Evolutionary conservation across 2,329 filamentous ascomycete species (phyloP).

Genomic region (Penicillium sp.): DNA sequence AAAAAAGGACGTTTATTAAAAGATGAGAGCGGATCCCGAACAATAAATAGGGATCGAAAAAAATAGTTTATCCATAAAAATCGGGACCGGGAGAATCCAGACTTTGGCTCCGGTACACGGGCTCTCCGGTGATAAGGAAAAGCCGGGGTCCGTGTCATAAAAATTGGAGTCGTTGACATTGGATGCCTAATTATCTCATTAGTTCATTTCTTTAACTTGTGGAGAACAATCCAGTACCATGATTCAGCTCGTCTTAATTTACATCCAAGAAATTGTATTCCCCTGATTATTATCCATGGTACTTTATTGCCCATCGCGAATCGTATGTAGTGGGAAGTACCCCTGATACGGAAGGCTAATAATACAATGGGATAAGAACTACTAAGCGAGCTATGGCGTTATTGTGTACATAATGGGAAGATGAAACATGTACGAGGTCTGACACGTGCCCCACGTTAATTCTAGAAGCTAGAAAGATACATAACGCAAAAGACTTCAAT

Average conservation of each 20-base stretch:
- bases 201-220: background rate
- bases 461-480: background rate
- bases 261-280: background rate
- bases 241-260: background rate
- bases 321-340: too few species aligned
- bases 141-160: background rate
- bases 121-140: background rate
- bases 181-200: background rate
- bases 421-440: background rate
- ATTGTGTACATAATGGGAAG: background rate
- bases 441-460: background rate
- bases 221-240: background rate
- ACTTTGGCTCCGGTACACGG: background rate
- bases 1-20: background rate
- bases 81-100: background rate
- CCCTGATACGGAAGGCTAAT: too few species aligned
- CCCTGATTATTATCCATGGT: too few species aligned
- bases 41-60: background rate
- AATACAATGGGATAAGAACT: too few species aligned
- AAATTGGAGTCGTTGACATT: background rate
- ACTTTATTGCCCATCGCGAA: too few species aligned
- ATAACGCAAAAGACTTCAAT: background rate
- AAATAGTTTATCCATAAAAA: background rate
- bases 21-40: background rate
- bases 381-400: background rate